These are phyloP conservation scores for Peltaster fructicola DNA, from an alignment of 2,329 filamentous ascomycete genomes.

Conservation along the genomic window DNA sequence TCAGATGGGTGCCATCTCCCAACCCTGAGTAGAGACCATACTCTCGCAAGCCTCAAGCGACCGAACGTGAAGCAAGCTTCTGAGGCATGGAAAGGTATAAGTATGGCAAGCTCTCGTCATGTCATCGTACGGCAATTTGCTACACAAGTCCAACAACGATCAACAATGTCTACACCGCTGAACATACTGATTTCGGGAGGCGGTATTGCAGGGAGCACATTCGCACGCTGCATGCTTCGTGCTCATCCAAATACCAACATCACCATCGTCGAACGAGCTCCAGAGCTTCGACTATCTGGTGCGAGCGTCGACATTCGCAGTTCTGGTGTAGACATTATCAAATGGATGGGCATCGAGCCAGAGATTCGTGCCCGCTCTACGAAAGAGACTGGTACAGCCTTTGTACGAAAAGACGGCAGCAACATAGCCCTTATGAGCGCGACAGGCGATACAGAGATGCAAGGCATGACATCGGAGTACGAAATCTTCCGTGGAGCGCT, in stretches of 20 bases:
- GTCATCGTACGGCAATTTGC: too few relatives aligned
- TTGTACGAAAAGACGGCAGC: constrained; percentile 19
- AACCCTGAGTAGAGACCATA: too few relatives aligned
- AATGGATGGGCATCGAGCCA: constrained; percentile 22
- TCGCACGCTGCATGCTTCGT: constrained; percentile 20
- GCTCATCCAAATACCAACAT: constrained; percentile 16
- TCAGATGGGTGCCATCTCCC: too few relatives aligned
- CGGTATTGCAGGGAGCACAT: constrained; percentile 22
- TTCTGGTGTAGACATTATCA: constrained; percentile 24
- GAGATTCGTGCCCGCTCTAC: constrained; percentile 20
- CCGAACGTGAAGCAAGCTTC: too few relatives aligned
- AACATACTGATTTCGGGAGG: constrained; percentile 22
- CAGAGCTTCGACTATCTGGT: constrained; percentile 22
- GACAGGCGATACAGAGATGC: constrained; percentile 15
- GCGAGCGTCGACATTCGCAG: constrained; percentile 30
- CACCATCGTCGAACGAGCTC: constrained; percentile 28
- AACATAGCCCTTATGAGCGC: constrained; percentile 7
- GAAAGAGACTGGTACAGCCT: constrained; percentile 23
- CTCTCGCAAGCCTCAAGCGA: too few relatives aligned
- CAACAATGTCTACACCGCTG: constrained; percentile 4
- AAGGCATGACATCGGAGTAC: constrained; percentile 20
- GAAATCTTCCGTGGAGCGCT: constrained; percentile 22
- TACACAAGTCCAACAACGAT: too few relatives aligned
- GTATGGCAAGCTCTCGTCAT: too few relatives aligned
- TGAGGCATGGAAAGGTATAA: too few relatives aligned